Conservation (phyloP, 2,329 filamentous ascomycete genomes). For the Aurifilum marmelostoma region DNA sequence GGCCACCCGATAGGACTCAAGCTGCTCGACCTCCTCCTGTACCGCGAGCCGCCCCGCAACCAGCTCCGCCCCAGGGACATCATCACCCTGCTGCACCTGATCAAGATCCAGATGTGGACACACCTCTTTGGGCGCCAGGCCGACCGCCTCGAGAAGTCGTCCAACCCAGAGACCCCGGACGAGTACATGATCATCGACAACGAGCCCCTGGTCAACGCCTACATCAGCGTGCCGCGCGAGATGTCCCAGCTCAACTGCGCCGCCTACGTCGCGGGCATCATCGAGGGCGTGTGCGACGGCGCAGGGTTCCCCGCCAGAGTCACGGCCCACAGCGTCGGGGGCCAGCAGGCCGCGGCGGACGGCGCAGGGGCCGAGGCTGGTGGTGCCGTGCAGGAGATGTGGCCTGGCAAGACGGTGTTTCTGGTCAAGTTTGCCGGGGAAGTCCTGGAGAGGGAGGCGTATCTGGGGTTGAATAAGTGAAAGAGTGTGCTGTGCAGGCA, state of each 20-base stretch:
- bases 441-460: constrained; percentile 88
- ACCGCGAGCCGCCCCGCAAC: constrained; percentile 72
- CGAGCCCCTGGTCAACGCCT: constrained; percentile 92
- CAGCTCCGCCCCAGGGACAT: constrained; percentile 83
- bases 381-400: constrained; percentile 73
- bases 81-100: constrained; percentile 89
- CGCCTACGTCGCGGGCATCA: constrained; percentile 90
- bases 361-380: constrained; percentile 81
- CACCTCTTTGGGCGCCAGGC: constrained; percentile 90
- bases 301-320: constrained; percentile 88
- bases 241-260: constrained; percentile 97
- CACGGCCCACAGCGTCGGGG: constrained; percentile 79
- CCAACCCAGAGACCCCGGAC: constrained; percentile 78
- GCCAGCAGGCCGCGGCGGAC: constrained; percentile 56
- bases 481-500: neutral
- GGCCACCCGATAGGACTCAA: constrained; percentile 94
- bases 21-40: constrained; percentile 91
- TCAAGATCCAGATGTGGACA: constrained; percentile 89
- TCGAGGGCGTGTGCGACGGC: constrained; percentile 94
- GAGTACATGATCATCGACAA: constrained; percentile 99
- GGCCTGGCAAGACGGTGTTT: constrained; percentile 96
- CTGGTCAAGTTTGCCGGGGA: constrained; percentile 89
- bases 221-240: constrained; percentile 89
- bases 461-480: constrained; percentile 62
- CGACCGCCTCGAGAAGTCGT: constrained; percentile 88